Percentiles rank a stretch among this genome's conserved stretches.
These are phyloP conservation scores for Plasmodium sp. DNA, from an alignment of 169 alveolate genomes.

Conservation along the genomic window DNA sequence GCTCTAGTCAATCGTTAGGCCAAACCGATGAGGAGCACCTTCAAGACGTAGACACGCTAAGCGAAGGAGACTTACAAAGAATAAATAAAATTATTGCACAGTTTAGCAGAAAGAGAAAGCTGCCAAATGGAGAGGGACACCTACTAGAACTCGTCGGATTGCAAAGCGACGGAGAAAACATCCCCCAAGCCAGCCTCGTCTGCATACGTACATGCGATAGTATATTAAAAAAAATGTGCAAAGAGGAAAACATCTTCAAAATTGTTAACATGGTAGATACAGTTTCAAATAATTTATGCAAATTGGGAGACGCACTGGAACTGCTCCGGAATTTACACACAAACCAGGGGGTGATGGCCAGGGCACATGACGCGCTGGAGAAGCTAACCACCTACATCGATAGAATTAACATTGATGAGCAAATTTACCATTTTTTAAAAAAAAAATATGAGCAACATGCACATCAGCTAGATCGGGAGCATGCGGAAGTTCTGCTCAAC, in stretches of 20 bases:
- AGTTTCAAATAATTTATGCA: constrained; percentile 81
- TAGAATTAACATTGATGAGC: constrained; percentile 77
- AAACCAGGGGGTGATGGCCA: constrained; percentile 74
- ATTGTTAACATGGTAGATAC: constrained; percentile 80
- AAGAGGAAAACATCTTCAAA: constrained; percentile 38
- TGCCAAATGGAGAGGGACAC: constrained; percentile 2
- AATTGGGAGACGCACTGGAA: constrained; percentile 84
- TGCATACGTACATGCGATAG: constrained; percentile 48
- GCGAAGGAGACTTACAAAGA: constrained; percentile 4
- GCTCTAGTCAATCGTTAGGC: not conserved
- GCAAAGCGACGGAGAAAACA: constrained; percentile 14
- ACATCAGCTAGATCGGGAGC: constrained; percentile 74
- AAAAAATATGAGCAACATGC: constrained; percentile 63
- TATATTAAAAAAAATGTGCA: constrained; percentile 31
- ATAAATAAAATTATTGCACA: constrained; percentile 19
- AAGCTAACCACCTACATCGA: constrained; percentile 77
- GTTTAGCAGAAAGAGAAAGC: not conserved
- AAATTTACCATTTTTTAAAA: constrained; percentile 76
- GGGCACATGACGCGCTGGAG: constrained; percentile 81
- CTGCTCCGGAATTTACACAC: constrained; percentile 81
- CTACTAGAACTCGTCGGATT: constrained; percentile 48
- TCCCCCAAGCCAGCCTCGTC: constrained; percentile 2
- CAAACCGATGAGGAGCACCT: not conserved
- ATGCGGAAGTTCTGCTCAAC: constrained; percentile 77
- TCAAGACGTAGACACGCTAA: constrained; percentile 4